phyloP scores from a whole-genome alignment of 495 filamentous ascomycete genomes.

The Cercophora sp. region DNA sequence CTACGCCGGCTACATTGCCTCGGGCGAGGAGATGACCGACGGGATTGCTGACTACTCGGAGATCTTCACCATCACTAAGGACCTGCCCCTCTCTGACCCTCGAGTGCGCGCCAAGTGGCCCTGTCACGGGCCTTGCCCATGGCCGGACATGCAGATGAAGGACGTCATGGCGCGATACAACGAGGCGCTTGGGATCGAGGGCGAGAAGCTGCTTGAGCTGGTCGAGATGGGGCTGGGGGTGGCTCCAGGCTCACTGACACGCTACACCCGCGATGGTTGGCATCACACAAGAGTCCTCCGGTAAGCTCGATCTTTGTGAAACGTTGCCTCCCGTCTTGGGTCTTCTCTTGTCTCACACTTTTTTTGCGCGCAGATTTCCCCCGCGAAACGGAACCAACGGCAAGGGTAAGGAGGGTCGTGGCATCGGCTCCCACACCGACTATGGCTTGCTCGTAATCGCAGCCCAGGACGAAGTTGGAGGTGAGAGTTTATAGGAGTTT shows the following conservation, averaged over 20 bases:
- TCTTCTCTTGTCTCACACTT: conserved; percentile 7
- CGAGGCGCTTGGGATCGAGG: conserved; percentile 27
- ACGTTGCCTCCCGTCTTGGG: neutral
- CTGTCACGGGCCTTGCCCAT: conserved; percentile 44
- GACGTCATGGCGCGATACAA: conserved; percentile 29
- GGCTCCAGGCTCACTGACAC: conserved; percentile 22
- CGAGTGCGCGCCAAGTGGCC: conserved; percentile 40
- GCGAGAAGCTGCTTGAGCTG: conserved; percentile 38
- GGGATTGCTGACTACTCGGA: conserved; percentile 46
- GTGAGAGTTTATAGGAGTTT: too few species aligned
- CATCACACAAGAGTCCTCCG: conserved; percentile 43
- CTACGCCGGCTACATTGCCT: conserved; percentile 45
- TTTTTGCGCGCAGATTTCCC: conserved; percentile 30
- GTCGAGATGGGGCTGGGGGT: conserved; percentile 35
- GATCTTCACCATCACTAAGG: conserved; percentile 46
- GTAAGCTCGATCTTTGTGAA: conserved; percentile 17
- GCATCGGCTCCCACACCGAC: conserved; percentile 46
- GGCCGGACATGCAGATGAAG: conserved; percentile 38
- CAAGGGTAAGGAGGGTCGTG: conserved; percentile 40
- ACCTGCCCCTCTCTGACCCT: conserved; percentile 31
- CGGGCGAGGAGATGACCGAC: conserved; percentile 46
- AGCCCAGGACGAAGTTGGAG: conserved; percentile 42
- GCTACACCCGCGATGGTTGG: conserved; percentile 42
- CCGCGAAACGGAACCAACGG: conserved; percentile 38
- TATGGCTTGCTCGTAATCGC: conserved; percentile 45